A percentile compares a stretch with the other conserved stretches of the same genome.
These are phyloP conservation scores for Aurifilum marmelostoma DNA, from an alignment of 2,329 filamentous ascomycete species.

Conservation along the genomic window DNA sequence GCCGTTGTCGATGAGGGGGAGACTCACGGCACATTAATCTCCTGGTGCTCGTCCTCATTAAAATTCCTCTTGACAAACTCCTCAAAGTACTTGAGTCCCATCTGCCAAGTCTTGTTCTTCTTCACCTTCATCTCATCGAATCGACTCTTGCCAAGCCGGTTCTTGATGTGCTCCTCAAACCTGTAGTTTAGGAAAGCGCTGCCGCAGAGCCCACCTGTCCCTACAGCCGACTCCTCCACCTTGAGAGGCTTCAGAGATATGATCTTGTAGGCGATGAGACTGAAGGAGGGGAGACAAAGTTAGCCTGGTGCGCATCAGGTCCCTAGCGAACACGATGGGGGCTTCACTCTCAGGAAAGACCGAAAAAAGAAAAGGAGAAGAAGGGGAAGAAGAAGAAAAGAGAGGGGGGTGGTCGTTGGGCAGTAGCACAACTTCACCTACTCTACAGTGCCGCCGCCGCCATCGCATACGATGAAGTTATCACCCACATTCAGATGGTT, in stretches of 20 bases:
- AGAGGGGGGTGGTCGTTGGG: not conserved
- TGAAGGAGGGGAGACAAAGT: slow-evolving; percentile 34
- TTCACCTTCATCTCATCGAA: slow-evolving; percentile 78
- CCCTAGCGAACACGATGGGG: not conserved
- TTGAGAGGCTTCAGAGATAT: slow-evolving; percentile 71
- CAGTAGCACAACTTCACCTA: slow-evolving; percentile 41
- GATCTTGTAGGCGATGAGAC: slow-evolving; percentile 80
- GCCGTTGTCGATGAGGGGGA: not conserved
- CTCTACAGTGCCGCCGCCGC: slow-evolving; percentile 70
- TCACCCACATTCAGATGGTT: slow-evolving; percentile 72
- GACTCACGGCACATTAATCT: slow-evolving; percentile 73
- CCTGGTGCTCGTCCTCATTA: slow-evolving; percentile 75
- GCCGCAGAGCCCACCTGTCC: slow-evolving; percentile 76
- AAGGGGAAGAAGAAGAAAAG: too few species aligned
- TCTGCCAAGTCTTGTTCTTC: slow-evolving; percentile 79
- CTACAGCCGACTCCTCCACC: slow-evolving; percentile 79
- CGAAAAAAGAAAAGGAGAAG: too few species aligned
- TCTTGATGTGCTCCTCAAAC: slow-evolving; percentile 76
- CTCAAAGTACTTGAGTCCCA: slow-evolving; percentile 79
- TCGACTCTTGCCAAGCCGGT: slow-evolving; percentile 65
- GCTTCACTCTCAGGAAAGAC: not conserved
- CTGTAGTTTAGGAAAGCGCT: slow-evolving; percentile 80
- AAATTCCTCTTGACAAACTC: slow-evolving; percentile 86
- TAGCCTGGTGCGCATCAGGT: slow-evolving; percentile 23
- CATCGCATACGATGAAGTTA: slow-evolving; percentile 66